Evolutionary conservation across 1,284 basidiomycete species (phyloP), one percentile per base, ranked within the genome.

Genomic region (Boletus mariae): DNA sequence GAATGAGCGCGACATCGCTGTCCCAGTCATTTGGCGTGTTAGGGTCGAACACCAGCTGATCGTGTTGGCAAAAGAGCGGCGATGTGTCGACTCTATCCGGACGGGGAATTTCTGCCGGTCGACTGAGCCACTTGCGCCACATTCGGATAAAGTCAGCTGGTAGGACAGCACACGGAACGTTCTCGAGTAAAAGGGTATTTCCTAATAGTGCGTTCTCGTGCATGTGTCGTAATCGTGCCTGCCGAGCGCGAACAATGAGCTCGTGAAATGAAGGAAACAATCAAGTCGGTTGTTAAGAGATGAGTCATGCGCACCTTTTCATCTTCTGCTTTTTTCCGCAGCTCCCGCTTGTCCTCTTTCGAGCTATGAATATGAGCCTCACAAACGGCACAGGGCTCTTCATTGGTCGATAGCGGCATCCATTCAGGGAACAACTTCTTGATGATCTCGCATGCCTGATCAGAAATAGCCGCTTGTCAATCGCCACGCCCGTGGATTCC

Each of bases 51-150:
- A 72, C 65, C n/a, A 92, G 75, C 56, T 75, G 65, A 5, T 73
- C 74, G 64, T 92, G 90, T 53, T 80, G 72, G 70, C 90, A 92
- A 41, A 90, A 61, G 59, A 87, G 83, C 9, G 65, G 59, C 7
- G 73, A 70, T 57, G 84, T 90, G 63, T 90, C 82, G 45, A 91
- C 66, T 7, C 49, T 53, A n/a, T 76, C 75, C 1, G 90, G 89
- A 40, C 87, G 80, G 29, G 71, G 57, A 51, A 73, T 61, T 50
- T 82, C 79, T 11, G 74, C 71, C 15, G 89, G 87, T 51, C 77
- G 79, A 52, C 71, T 69, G 7, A 86, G 64, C 89, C 89, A 91
- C 57, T 79, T 75, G 57, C 77, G 77, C 88, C 88, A 91, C 38
- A 71, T 65, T 38, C 77, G 80, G 46, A 87, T 70, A 60, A 91